Conservation (phyloP, 768 basidiomycete species). For the Boletus pseudo-olivaceus region DNA sequence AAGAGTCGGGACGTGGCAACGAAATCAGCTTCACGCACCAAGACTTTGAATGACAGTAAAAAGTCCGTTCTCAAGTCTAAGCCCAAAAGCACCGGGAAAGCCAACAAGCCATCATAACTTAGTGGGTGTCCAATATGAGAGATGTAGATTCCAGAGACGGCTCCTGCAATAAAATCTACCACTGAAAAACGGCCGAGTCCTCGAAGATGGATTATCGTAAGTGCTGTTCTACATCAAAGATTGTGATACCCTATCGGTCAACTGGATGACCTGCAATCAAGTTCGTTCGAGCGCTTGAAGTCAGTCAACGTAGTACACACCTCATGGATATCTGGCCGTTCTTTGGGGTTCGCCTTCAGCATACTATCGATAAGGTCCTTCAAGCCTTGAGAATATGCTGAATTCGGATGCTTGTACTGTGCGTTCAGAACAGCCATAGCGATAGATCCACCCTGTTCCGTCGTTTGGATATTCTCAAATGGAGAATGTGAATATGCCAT, state of each 20-base stretch:
- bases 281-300: slow-evolving; percentile 2
- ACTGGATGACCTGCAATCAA: slow-evolving; percentile 53
- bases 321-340: slow-evolving; percentile 83
- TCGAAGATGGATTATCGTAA: not conserved
- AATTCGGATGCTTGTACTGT: slow-evolving; percentile 84
- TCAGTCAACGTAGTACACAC: slow-evolving; percentile 38
- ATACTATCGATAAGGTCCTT: slow-evolving; percentile 79
- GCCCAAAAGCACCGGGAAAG: not conserved
- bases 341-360: slow-evolving; percentile 77
- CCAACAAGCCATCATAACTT: slow-evolving; percentile 3
- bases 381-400: slow-evolving; percentile 83
- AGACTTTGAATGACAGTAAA: not conserved
- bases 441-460: slow-evolving; percentile 93
- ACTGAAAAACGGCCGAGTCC: slow-evolving; percentile 1
- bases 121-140: not conserved
- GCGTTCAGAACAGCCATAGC: slow-evolving; percentile 97
- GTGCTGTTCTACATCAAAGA: slow-evolving; percentile 43
- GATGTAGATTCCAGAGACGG: slow-evolving; percentile 8
- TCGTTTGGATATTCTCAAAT: slow-evolving; percentile 89
- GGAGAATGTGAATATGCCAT: slow-evolving; percentile 95
- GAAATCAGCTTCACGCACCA: slow-evolving; percentile 3
- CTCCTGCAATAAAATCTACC: slow-evolving; percentile 5
- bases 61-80: slow-evolving; percentile 1
- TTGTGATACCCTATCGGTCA: slow-evolving; percentile 62
- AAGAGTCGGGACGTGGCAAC: not conserved